A percentile compares a stretch with the other conserved stretches of the same genome.
These are phyloP conservation scores for Favolaschia claudopus DNA, from an alignment of 768 basidiomycete genomes.

Conservation along the genomic window DNA sequence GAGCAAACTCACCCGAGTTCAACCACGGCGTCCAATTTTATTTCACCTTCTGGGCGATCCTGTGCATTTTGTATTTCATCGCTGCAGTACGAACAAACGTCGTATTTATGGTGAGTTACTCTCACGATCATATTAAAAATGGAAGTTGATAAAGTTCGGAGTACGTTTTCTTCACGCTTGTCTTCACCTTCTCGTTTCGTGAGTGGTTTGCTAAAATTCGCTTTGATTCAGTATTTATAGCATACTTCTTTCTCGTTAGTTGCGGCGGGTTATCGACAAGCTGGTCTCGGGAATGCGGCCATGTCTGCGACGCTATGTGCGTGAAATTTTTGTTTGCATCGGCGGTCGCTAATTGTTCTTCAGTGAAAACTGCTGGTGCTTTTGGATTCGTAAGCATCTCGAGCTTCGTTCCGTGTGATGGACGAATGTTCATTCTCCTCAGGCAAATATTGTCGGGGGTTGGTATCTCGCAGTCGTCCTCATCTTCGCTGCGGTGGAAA, in stretches of 20 bases:
- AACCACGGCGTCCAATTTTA: slow-evolving; percentile 24
- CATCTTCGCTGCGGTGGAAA: slow-evolving; percentile 20
- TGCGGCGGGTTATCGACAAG: slow-evolving; percentile 3
- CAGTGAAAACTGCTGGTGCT: slow-evolving; percentile 21
- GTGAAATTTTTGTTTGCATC: not conserved
- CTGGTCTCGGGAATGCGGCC: slow-evolving; percentile 12
- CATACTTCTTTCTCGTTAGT: not conserved
- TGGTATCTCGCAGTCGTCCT: slow-evolving; percentile 25
- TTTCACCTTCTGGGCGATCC: slow-evolving; percentile 22
- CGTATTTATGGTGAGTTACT: slow-evolving; percentile 18
- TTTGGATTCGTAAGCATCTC: slow-evolving; percentile 23
- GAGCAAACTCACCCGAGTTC: slow-evolving; percentile 6
- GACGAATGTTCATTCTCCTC: not conserved
- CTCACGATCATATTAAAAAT: too few relatives aligned
- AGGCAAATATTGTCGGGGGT: slow-evolving; percentile 13
- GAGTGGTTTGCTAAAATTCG: not conserved
- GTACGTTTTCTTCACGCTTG: slow-evolving; percentile 18
- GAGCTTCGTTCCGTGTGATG: not conserved
- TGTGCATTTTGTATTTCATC: slow-evolving; percentile 20
- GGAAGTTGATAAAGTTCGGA: not conserved
- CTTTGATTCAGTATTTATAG: not conserved
- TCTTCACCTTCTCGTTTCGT: slow-evolving; percentile 17
- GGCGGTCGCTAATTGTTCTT: not conserved
- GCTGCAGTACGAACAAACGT: slow-evolving; percentile 21
- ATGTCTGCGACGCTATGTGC: slow-evolving; percentile 4